Evolutionary conservation across 1,284 basidiomycete genomes (phyloP), one percentile per base, ranked within the genome.

Genomic region (Tylopilus orsonianus): DNA sequence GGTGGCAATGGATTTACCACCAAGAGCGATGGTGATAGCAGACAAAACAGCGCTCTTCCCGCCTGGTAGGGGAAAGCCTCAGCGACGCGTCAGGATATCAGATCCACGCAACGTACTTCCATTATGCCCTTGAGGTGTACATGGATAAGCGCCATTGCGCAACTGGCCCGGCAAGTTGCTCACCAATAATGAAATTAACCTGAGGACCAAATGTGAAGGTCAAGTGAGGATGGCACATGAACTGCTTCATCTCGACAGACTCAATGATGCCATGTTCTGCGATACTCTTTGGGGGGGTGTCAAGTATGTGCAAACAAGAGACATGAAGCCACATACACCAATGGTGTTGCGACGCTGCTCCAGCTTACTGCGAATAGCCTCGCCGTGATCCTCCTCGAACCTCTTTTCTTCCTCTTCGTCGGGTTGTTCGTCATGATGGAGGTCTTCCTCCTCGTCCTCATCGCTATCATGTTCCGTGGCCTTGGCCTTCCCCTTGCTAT

Each of bases 121-220:
- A 60, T 90, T 90, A 55, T 89, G 86, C 27, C 87, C 87, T 90
- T 51, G 13, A 27, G 14, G 34, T 49, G 26, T 19, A 32, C 41
- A 14, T 60, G 46, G 45, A 35, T 20, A 22, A 41, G 20, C 3
- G 6, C 27, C 2, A 46, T n/a, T n/a, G n/a, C n/a, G 29, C 20
- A n/a, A 18, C 26, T 27, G 18, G 20, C 33, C 40, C 26, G 26
- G 23, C 16, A 18, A 23, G 7, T 6, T 3, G 43, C 54, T 44
- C 71, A 78, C 97, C 97, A 49, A 97, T 96, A 56, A 99, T 88
- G 64, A 99, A 98, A 71, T 99, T 98, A 65, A 98, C 89, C 66
- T 93, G 91, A 3, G 87, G 85, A 1, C 88, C 92, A 57, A 97
- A 92, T 5, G 78, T 75, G 67, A 97, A 89, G 0, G 77, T 82